Percentiles rank a stretch among this genome's conserved stretches.
Conservation (phyloP, 495 filamentous ascomycete species). For the Penicillium antarcticum region DNA sequence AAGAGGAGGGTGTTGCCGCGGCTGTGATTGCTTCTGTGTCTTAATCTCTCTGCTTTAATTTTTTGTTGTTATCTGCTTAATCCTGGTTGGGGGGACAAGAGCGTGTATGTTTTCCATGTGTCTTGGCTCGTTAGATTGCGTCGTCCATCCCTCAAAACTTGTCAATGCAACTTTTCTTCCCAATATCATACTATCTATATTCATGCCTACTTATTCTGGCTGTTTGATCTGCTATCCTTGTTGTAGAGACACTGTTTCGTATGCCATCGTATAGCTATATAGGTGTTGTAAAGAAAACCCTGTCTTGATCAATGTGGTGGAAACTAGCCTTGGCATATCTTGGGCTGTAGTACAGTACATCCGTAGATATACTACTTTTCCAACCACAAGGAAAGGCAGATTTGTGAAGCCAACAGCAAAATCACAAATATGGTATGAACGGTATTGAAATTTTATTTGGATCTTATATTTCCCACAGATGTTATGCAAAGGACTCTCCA, state of each 20-base stretch:
- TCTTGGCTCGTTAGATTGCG: slow-evolving; percentile 6
- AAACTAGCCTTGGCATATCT: too few relatives aligned
- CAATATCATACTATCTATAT: slow-evolving; percentile 8
- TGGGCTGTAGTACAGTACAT: too few relatives aligned
- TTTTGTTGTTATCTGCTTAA: slow-evolving; percentile 8
- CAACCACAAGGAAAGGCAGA: too few relatives aligned
- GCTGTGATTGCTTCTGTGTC: slow-evolving; percentile 81
- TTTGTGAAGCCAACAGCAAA: too few relatives aligned
- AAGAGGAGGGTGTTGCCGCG: slow-evolving; percentile 87
- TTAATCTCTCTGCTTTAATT: slow-evolving; percentile 41
- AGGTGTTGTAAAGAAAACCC: too few relatives aligned
- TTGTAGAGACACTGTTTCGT: too few relatives aligned
- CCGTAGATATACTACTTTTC: too few relatives aligned
- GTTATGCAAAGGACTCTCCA: neutral
- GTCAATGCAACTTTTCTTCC: slow-evolving; percentile 6
- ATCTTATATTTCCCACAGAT: neutral
- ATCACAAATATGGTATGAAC: neutral
- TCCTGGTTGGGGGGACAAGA: slow-evolving; percentile 7
- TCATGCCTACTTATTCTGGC: neutral
- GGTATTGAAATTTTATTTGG: neutral
- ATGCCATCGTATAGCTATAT: too few relatives aligned
- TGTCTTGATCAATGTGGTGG: too few relatives aligned
- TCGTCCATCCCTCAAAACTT: slow-evolving; percentile 1
- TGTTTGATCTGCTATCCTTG: neutral
- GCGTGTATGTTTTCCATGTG: slow-evolving; percentile 9